These are phyloP conservation scores for Agrocybe chaxingu DNA, from an alignment of 768 basidiomycete genomes.

Conservation along the genomic window DNA sequence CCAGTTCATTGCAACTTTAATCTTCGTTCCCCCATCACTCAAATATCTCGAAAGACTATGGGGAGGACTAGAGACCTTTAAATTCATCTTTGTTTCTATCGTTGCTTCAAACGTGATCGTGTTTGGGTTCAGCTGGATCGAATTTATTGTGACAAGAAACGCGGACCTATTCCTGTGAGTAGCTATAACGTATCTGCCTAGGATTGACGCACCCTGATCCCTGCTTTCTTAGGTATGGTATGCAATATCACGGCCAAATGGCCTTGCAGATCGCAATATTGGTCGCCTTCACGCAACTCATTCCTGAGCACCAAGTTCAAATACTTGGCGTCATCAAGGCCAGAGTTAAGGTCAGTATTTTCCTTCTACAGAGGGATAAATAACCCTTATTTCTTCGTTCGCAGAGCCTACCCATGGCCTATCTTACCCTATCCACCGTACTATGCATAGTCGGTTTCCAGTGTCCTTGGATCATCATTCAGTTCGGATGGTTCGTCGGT, in stretches of 20 bases:
- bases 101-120: constrained; percentile 86
- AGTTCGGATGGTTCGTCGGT: constrained; percentile 97
- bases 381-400: constrained; percentile 1
- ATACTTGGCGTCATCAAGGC: constrained; percentile 79
- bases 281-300: constrained; percentile 96
- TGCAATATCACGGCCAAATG: constrained; percentile 91
- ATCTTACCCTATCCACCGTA: constrained; percentile 86
- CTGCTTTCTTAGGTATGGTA: constrained; percentile 61
- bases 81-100: constrained; percentile 80
- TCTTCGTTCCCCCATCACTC: constrained; percentile 78
- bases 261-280: constrained; percentile 85
- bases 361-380: not conserved
- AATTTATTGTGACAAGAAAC: constrained; percentile 65
- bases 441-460: constrained; percentile 82
- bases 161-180: constrained; percentile 78
- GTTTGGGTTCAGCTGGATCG: constrained; percentile 85
- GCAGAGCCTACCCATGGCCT: constrained; percentile 93
- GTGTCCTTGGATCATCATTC: constrained; percentile 89
- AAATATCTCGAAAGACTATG: constrained; percentile 94
- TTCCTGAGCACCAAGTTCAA: constrained; percentile 98
- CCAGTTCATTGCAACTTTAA: constrained; percentile 74
- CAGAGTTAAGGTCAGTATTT: constrained; percentile 76
- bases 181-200: constrained; percentile 3
- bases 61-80: constrained; percentile 82
- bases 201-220: constrained; percentile 7